Evolutionary conservation across 225 moss, liverwort and hornwort species (phyloP).

Genomic region (Pseudisothecium myosuroides): DNA sequence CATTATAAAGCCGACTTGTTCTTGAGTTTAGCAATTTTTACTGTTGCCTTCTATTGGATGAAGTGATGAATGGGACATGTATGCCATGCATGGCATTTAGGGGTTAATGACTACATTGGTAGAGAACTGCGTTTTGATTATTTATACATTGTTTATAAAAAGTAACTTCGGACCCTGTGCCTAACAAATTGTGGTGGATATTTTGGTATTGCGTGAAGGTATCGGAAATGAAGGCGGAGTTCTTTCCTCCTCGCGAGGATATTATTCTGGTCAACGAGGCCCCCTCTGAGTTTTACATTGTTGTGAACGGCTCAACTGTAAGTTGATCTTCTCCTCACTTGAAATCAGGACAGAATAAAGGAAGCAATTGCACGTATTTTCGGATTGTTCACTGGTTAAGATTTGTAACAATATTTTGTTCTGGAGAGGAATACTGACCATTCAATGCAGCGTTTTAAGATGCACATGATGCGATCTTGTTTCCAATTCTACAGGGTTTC

Average conservation of each 20-base stretch:
- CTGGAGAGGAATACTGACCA: not conserved
- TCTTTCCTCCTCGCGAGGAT: conserved; percentile 81
- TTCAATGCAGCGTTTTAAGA: not conserved
- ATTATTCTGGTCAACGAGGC: conserved; percentile 80
- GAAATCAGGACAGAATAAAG: not conserved
- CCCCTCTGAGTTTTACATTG: conserved; percentile 89
- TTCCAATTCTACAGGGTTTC: not conserved
- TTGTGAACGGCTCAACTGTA: conserved; percentile 79
- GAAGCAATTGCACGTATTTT: not conserved
- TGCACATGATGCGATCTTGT: not conserved
- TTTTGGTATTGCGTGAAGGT: conserved; percentile 33
- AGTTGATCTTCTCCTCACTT: conserved; percentile 10
- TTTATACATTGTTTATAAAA: not conserved
- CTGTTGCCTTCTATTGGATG: not conserved
- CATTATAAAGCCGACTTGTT: not conserved
- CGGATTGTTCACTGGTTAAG: not conserved
- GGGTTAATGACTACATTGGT: not conserved
- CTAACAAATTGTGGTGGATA: not conserved
- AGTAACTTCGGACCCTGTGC: not conserved
- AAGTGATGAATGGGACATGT: not conserved
- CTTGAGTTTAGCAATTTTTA: not conserved
- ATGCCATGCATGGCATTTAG: not conserved
- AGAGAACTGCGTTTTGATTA: not conserved
- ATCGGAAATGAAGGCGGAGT: conserved; percentile 85
- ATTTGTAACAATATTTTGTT: not conserved